These are phyloP conservation scores for Sonneratia caseolaris DNA, from an alignment of 345 rosid genomes.

Conservation along the genomic window DNA sequence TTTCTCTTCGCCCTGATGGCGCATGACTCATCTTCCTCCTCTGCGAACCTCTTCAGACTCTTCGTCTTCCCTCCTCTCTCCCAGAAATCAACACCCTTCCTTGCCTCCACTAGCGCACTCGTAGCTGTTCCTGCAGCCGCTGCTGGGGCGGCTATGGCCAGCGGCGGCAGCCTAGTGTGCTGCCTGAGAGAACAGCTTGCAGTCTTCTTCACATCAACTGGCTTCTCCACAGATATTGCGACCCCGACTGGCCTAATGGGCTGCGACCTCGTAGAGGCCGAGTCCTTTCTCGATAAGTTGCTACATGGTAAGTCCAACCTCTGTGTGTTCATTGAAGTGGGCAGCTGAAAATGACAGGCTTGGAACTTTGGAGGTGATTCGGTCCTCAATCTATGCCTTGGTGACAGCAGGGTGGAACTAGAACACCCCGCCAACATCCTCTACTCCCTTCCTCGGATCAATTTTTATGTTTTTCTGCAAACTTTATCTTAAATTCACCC, in stretches of 20 bases:
- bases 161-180: constrained; percentile 83
- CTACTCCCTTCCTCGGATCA: constrained; percentile 30
- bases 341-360: constrained; percentile 65
- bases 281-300: constrained; percentile 59
- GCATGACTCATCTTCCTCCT: constrained; percentile 45
- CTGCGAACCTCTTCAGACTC: constrained; percentile 74
- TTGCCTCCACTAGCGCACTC: constrained; percentile 20
- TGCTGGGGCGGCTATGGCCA: constrained; percentile 36
- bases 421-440: constrained; percentile 99
- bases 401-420: constrained; percentile 88
- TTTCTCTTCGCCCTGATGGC: constrained; percentile 64
- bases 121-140: background rate
- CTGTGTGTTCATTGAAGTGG: constrained; percentile 85
- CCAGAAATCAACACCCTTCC: constrained; percentile 43
- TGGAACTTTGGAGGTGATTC: constrained; percentile 40
- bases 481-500: constrained; percentile 20
- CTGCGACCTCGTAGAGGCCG: constrained; percentile 40
- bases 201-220: constrained; percentile 38
- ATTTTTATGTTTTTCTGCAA: constrained; percentile 10
- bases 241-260: background rate
- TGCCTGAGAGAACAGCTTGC: constrained; percentile 55
- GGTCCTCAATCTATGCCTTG: constrained; percentile 92
- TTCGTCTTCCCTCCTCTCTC: constrained; percentile 37
- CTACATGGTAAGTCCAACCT: constrained; percentile 84
- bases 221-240: constrained; percentile 13